Conservation (phyloP, 345 rosid genomes). For the Acer campestre region DNA sequence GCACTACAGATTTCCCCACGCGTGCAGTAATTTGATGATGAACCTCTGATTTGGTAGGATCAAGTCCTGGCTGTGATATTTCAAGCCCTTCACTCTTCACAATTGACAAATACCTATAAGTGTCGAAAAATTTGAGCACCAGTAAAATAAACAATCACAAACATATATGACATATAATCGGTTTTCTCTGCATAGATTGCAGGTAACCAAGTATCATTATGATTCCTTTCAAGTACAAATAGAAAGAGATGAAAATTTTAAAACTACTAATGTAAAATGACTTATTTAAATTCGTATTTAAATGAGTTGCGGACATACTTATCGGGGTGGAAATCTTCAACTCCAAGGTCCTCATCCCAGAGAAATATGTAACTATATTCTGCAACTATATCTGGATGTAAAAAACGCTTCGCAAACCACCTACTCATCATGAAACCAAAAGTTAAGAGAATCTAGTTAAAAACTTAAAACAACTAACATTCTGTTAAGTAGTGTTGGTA, state of each 20-base stretch:
- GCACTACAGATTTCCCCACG: conserved; percentile 48
- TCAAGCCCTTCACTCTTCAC: conserved; percentile 57
- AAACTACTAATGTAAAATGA: no score
- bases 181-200: neutral
- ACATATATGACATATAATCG: neutral
- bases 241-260: neutral
- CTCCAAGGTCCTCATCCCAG: conserved; percentile 87
- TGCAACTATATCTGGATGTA: conserved; percentile 71
- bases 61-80: conserved; percentile 77
- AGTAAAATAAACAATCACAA: neutral
- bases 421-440: conserved; percentile 30
- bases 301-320: conserved; percentile 28
- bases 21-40: conserved; percentile 79
- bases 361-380: conserved; percentile 60
- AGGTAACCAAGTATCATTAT: neutral
- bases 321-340: conserved; percentile 58
- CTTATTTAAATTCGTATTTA: neutral
- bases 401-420: conserved; percentile 90
- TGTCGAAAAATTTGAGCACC: conserved; percentile 8
- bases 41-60: conserved; percentile 51
- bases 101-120: conserved; percentile 53
- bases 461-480: neutral
- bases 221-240: neutral
- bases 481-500: neutral
- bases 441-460: neutral